Conservation (phyloP, 2,329 filamentous ascomycete species). For the Raffaelea albimanens region DNA sequence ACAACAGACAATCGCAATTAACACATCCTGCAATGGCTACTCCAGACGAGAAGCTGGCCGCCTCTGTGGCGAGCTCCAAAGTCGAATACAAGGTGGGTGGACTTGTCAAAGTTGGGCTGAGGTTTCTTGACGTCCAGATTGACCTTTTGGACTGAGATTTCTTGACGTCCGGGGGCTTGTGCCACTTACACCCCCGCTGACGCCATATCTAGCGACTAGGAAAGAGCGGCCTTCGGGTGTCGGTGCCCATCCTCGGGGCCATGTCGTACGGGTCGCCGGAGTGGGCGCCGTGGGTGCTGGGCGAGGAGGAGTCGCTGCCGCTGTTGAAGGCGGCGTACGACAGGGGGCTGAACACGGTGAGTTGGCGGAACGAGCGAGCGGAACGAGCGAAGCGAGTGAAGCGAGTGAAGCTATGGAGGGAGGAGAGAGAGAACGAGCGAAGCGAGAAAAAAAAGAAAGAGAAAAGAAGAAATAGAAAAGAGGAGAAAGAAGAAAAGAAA, state of each 20-base stretch:
- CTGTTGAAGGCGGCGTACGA: constrained; percentile 53
- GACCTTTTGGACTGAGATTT: no score
- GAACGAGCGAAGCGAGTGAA: no score
- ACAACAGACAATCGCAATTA: no score
- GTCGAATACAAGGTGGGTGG: constrained; percentile 5
- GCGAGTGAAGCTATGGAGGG: neutral
- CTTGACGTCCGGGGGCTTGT: no score
- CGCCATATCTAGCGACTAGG: constrained; percentile 24
- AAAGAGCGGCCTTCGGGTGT: constrained; percentile 44
- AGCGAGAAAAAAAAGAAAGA: neutral
- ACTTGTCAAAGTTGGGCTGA: no score
- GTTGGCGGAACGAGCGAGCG: no score
- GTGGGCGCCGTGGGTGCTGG: constrained; percentile 30
- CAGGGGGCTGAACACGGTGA: constrained; percentile 43
- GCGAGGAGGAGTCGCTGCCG: constrained; percentile 32
- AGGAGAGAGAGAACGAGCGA: neutral
- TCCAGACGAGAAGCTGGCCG: neutral
- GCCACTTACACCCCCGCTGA: no score
- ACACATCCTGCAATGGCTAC: neutral
- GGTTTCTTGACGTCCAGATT: no score
- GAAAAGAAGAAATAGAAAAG: neutral
- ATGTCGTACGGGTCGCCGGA: constrained; percentile 28
- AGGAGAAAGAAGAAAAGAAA: neutral
- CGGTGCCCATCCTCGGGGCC: constrained; percentile 42
- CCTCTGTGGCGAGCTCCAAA: constrained; percentile 3